phyloP scores from a whole-genome alignment of 139 green algal genomes.

The Haematococcus sp. region DNA sequence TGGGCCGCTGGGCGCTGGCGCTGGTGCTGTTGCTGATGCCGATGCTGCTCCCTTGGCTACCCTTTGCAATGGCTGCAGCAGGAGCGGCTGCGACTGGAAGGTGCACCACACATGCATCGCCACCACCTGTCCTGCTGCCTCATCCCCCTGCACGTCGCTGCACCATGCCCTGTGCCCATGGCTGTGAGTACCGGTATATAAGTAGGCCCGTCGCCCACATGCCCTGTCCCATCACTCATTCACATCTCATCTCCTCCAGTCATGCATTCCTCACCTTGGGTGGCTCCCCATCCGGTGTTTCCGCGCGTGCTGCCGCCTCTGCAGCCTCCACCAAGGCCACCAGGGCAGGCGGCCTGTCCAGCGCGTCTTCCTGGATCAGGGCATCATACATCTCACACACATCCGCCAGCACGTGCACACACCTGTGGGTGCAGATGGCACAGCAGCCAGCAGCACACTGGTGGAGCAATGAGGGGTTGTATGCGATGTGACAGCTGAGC shows the following conservation, averaged over 20 bases:
- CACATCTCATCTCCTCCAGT: background rate
- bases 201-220: background rate
- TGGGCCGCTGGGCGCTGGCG: no score
- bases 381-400: constrained; percentile 21
- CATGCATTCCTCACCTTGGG: background rate
- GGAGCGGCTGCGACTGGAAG: no score
- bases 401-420: constrained; percentile 7
- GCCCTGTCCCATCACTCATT: background rate
- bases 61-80: no score
- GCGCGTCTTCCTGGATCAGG: constrained; percentile 23
- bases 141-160: no score
- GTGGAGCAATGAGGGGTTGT: background rate
- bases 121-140: no score
- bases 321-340: background rate
- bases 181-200: no score
- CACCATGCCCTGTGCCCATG: no score
- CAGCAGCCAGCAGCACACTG: background rate
- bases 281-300: background rate
- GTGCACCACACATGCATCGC: no score
- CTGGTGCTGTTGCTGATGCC: no score
- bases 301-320: background rate
- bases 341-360: constrained; percentile 3
- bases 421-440: background rate
- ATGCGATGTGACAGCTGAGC: background rate
- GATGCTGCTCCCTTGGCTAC: no score